Conservation (phyloP, 305 asterid species). For the Fraxinus platypoda region DNA sequence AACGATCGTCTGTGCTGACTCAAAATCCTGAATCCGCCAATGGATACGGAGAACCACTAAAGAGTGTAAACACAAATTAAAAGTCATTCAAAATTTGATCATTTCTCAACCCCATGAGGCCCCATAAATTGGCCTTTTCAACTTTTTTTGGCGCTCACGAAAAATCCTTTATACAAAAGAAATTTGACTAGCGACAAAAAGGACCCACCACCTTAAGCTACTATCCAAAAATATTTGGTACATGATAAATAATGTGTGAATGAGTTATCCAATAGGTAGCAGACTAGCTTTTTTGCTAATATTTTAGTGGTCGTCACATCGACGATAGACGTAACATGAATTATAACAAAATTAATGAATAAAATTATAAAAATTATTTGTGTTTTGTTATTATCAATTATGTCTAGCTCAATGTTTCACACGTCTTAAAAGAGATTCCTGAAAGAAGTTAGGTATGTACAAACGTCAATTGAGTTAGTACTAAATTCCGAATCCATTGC, state of each 20-base stretch:
- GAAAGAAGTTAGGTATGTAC: neutral
- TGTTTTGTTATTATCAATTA: neutral
- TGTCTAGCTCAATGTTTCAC: neutral
- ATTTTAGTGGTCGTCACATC: neutral
- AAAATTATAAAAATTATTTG: neutral
- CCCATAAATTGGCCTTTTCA: neutral
- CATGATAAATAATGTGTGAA: neutral
- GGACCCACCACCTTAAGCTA: neutral
- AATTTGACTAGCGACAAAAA: neutral
- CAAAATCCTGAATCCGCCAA: too few relatives aligned
- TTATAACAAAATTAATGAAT: too few relatives aligned
- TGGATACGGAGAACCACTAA: neutral
- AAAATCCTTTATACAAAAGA: neutral
- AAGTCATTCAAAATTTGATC: neutral
- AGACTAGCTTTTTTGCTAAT: neutral
- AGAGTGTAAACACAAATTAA: neutral
- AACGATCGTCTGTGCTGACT: too few relatives aligned
- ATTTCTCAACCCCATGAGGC: neutral
- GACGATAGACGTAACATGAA: neutral
- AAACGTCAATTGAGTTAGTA: neutral
- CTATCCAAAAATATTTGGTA: neutral
- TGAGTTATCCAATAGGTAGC: neutral
- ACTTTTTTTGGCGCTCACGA: neutral
- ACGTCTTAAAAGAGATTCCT: too few relatives aligned
- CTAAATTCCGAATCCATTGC: neutral